Conservation (phyloP, 2,329 filamentous ascomycete genomes). For the Colletotrichum aenigma region DNA sequence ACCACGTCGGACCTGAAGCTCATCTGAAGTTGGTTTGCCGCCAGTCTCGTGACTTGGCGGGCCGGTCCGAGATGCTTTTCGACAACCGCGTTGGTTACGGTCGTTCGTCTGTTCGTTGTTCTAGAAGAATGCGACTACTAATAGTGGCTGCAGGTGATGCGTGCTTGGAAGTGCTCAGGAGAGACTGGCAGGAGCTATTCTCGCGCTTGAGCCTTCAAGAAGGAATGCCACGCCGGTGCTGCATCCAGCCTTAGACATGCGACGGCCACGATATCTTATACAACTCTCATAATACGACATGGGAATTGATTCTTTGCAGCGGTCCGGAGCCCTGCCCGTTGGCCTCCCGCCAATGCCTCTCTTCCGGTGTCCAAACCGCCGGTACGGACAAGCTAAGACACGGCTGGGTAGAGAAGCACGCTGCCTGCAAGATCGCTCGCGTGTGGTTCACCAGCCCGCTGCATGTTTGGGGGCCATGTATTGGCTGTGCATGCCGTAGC, state of each 20-base stretch:
- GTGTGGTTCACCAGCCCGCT: not conserved
- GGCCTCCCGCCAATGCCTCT: not conserved
- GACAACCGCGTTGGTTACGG: not conserved
- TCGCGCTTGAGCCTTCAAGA: not conserved
- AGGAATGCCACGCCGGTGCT: not conserved
- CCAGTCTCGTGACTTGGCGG: not conserved
- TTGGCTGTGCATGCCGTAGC: not conserved
- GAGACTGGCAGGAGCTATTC: not conserved
- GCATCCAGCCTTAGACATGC: not conserved
- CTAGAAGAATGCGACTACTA: not conserved
- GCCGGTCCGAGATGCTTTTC: not conserved
- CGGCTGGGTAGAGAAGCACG: not conserved
- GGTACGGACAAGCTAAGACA: not conserved
- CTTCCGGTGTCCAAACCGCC: not conserved
- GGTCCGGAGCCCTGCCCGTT: not conserved
- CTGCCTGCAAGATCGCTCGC: not conserved
- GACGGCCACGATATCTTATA: not conserved
- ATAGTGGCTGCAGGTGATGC: not conserved
- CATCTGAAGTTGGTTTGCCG: not conserved
- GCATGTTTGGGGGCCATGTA: not conserved
- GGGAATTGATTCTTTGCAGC: not conserved
- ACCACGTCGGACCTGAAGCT: conserved; percentile 13
- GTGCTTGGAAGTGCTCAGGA: not conserved
- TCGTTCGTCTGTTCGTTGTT: not conserved
- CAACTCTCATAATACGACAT: not conserved